Evolutionary conservation across 805 yeast species (phyloP), one percentile per base, ranked within the genome.

Genomic region (Zygoascus ofunaensis): DNA sequence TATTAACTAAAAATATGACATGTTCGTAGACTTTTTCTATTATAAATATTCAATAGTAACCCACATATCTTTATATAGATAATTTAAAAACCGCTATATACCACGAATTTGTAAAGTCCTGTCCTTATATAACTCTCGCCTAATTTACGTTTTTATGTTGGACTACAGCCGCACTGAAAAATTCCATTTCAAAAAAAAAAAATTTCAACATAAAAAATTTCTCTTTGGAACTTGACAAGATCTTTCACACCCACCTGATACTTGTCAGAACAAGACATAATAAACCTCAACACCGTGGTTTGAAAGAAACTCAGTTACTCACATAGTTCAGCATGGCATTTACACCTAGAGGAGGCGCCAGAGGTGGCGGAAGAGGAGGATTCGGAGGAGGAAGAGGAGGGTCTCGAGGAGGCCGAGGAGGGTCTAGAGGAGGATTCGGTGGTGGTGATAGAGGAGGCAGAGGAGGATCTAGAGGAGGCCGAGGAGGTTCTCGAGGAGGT

Each of bases 301-400:
- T n/a, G n/a, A 19, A n/a, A 38, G 18, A 19, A 19, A 38, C 18
- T n/a, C 15, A 21, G 15, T 15, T 38, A 30, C 30, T 26, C 7
- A 26, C 7, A 8, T 8, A 26, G 12, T 8, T 26, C 44, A 61
- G 47, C 71, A 85, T 86, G 94, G 86, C 90, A 63, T 81, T 80
- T 64, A 78, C 80, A 68, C 78, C 84, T 43, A 66, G 63, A 54
- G 76, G 73, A 44, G 68, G 74, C 52, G 73, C 73, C 45, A 39
- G 49, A 18, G 48, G 42, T 26, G 57, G 77, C 50, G 61, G 61
- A 46, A 49, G 62, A 21, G 59, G 65, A 15, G 59, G 61, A 18
- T 34, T 34, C 34, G 45, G 58, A 20, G 55, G 55, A 21, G 56
- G 76, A 43, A 76, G 80, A 48, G 61, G 77, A 47, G 78, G 78